Evolutionary conservation across 805 yeast species (phyloP).

Genomic region (Saturnispora quitensis): DNA sequence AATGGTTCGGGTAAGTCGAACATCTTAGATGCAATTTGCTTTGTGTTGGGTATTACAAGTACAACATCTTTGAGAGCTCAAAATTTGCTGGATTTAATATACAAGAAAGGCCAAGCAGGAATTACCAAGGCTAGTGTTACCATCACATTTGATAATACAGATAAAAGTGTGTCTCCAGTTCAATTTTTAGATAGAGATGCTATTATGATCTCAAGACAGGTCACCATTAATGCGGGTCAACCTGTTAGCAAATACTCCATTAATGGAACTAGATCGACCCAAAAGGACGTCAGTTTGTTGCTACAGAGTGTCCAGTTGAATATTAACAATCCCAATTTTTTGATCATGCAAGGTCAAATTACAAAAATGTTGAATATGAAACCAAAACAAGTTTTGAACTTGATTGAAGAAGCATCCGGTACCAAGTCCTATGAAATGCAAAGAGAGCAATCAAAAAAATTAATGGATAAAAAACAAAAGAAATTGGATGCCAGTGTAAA

Average conservation of each 20-base stretch:
- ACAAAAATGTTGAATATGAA: slow-evolving; percentile 96
- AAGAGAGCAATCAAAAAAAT: slow-evolving; percentile 81
- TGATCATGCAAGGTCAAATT: slow-evolving; percentile 98
- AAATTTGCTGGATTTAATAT: slow-evolving; percentile 85
- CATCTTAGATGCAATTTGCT: slow-evolving; percentile 93
- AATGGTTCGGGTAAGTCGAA: slow-evolving; percentile 98
- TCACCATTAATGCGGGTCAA: slow-evolving; percentile 59
- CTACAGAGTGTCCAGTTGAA: slow-evolving; percentile 94
- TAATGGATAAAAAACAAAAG: slow-evolving; percentile 84
- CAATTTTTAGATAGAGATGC: slow-evolving; percentile 73
- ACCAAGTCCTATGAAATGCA: slow-evolving; percentile 93
- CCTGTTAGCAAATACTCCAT: slow-evolving; percentile 57
- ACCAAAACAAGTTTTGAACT: slow-evolving; percentile 77
- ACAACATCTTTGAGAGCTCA: slow-evolving; percentile 95
- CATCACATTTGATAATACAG: slow-evolving; percentile 85
- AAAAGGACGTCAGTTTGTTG: slow-evolving; percentile 78
- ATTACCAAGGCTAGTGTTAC: slow-evolving; percentile 96
- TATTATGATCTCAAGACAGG: slow-evolving; percentile 86
- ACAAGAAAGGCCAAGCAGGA: slow-evolving; percentile 97
- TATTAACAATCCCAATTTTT: slow-evolving; percentile 92
- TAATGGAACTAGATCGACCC: slow-evolving; percentile 95
- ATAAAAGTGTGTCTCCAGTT: slow-evolving; percentile 68
- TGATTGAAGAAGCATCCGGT: slow-evolving; percentile 98
- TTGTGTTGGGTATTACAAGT: slow-evolving; percentile 92
- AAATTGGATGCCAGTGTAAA: slow-evolving; percentile 71